Percentiles rank a stretch among this genome's conserved stretches.
Conservation (phyloP, 2,329 filamentous ascomycete species). For the Cladophialophora psammophila region DNA sequence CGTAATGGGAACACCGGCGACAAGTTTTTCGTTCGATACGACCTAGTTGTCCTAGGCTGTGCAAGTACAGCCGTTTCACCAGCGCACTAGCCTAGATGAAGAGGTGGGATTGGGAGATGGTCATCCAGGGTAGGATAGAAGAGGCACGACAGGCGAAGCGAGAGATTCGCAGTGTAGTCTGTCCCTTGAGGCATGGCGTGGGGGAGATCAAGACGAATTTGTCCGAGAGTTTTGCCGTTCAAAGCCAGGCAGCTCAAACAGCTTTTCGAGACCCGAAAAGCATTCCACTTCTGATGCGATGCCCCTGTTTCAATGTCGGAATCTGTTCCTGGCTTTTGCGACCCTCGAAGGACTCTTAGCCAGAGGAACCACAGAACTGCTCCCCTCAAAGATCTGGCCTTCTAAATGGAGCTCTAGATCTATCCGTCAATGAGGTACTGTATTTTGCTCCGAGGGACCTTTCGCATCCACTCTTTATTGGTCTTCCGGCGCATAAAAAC, state of each 20-base stretch:
- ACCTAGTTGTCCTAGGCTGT: no score
- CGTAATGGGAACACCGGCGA: not conserved
- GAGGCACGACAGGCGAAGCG: not conserved
- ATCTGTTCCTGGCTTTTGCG: no score
- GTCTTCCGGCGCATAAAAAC: constrained; percentile 55
- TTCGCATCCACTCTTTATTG: constrained; percentile 38
- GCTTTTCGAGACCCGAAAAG: no score
- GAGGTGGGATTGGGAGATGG: no score
- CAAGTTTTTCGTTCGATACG: not conserved
- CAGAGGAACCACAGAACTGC: not conserved
- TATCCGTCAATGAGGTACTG: constrained; percentile 35
- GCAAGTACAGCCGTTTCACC: no score
- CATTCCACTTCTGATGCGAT: no score
- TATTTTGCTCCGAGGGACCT: constrained; percentile 30
- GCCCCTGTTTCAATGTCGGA: no score
- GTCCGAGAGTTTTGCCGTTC: constrained; percentile 17
- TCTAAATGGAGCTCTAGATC: not conserved
- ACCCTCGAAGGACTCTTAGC: not conserved
- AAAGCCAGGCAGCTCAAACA: not conserved
- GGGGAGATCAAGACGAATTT: constrained; percentile 2
- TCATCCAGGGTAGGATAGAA: not conserved
- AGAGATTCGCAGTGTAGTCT: not conserved
- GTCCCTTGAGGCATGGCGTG: not conserved
- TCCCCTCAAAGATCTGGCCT: not conserved
- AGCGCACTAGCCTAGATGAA: no score